Evolutionary conservation across 441 rosid genomes (phyloP).

Genomic region (Breynia disticha): DNA sequence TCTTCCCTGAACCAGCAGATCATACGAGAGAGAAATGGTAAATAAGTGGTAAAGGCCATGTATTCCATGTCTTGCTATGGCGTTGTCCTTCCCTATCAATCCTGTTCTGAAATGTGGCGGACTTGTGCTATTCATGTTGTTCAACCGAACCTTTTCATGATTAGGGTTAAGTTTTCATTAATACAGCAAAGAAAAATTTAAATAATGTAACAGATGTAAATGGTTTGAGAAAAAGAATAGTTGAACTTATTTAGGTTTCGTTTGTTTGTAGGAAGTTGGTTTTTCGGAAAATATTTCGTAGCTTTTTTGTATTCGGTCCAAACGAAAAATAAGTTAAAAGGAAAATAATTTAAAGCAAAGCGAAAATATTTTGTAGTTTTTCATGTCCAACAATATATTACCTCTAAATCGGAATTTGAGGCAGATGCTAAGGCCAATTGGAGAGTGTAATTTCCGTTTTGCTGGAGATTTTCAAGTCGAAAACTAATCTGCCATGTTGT

Average conservation of each 20-base stretch:
- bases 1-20: slow-evolving; percentile 22
- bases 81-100: slow-evolving; percentile 40
- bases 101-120: slow-evolving; percentile 44
- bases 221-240: too few species aligned
- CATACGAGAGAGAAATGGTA: slow-evolving; percentile 21
- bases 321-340: too few species aligned
- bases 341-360: too few species aligned
- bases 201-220: too few species aligned
- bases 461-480: slow-evolving; percentile 21
- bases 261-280: too few species aligned
- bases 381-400: slow-evolving; percentile 7
- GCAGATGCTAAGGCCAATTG: slow-evolving; percentile 64
- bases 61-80: slow-evolving; percentile 50
- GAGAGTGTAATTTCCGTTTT: slow-evolving; percentile 35
- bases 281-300: too few species aligned
- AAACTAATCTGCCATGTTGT: slow-evolving; percentile 59
- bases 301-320: too few species aligned
- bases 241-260: too few species aligned
- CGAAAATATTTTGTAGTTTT: not conserved
- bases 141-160: slow-evolving; percentile 36
- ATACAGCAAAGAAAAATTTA: not conserved
- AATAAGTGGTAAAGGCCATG: slow-evolving; percentile 36
- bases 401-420: slow-evolving; percentile 35
- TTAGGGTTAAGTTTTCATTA: not conserved
- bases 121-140: slow-evolving; percentile 13